Conservation (phyloP, 139 green algal species). For the Ulvella scutata region DNA sequence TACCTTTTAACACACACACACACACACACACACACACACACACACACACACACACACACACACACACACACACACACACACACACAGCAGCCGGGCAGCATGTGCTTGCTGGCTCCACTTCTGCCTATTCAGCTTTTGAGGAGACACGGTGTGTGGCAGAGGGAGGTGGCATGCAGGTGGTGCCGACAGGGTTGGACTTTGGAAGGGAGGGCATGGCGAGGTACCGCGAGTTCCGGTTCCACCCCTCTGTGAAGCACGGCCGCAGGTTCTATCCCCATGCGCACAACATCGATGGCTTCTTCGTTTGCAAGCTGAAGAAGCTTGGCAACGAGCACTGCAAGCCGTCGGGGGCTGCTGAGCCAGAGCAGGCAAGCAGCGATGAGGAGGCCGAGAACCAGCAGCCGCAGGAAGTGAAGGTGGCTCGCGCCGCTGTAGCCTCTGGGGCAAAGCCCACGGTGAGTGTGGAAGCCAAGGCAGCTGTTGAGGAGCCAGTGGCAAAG, state of each 20-base stretch:
- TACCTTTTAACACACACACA: too few relatives aligned
- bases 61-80: too few relatives aligned
- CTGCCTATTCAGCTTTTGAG: background rate
- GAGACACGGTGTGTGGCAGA: background rate
- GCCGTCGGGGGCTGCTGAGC: constrained; percentile 15
- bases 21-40: too few relatives aligned
- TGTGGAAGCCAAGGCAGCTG: background rate
- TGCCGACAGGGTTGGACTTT: constrained; percentile 87
- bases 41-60: too few relatives aligned
- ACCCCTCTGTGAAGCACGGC: constrained; percentile 68
- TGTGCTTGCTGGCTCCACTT: background rate
- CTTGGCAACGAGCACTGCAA: constrained; percentile 56
- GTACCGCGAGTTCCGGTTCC: constrained; percentile 88
- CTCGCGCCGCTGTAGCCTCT: background rate
- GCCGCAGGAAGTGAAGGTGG: background rate
- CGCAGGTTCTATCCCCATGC: constrained; percentile 94
- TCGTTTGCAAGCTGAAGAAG: constrained; percentile 99
- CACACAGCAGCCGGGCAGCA: too few relatives aligned
- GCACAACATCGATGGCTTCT: constrained; percentile 99
- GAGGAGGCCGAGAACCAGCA: background rate
- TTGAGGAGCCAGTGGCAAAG: background rate
- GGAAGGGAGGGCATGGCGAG: constrained; percentile 63
- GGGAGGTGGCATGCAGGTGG: constrained; percentile 47
- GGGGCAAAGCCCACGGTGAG: background rate
- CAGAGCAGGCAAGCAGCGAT: background rate